These are phyloP conservation scores for Lasiosphaeris hirsuta DNA, from an alignment of 495 filamentous ascomycete genomes.

Conservation along the genomic window DNA sequence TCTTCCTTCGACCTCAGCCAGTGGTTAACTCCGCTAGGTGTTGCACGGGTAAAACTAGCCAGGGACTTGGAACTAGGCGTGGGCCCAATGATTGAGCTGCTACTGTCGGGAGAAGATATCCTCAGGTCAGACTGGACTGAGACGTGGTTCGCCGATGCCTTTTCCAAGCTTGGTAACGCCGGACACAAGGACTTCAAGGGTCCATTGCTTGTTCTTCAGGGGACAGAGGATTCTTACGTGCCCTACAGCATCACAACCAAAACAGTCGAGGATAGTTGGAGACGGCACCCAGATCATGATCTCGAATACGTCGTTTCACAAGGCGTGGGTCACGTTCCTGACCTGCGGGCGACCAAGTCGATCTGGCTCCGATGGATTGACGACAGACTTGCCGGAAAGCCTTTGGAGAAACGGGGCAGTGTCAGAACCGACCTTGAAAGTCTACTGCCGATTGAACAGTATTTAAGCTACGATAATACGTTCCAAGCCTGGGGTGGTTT, in stretches of 20 bases:
- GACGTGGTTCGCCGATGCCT: conserved; percentile 8
- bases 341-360: conserved; percentile 34
- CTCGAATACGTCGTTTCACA: conserved; percentile 35
- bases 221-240: conserved; percentile 33
- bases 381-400: conserved; percentile 30
- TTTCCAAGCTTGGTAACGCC: conserved; percentile 20
- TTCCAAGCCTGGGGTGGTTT: conserved; percentile 31
- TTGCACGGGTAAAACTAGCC: not conserved
- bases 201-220: conserved; percentile 46
- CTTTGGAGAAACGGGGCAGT: conserved; percentile 9
- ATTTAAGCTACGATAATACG: conserved; percentile 25
- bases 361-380: conserved; percentile 44
- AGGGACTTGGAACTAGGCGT: not conserved
- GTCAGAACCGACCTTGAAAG: conserved; percentile 24
- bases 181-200: conserved; percentile 38
- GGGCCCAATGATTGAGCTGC: not conserved
- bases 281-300: conserved; percentile 20
- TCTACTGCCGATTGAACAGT: conserved; percentile 25
- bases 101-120: not conserved
- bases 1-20: not conserved
- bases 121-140: not conserved
- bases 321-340: conserved; percentile 35
- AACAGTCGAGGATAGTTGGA: conserved; percentile 1
- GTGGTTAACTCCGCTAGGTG: not conserved
- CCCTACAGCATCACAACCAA: conserved; percentile 25